phyloP scores from a whole-genome alignment of 225 moss, liverwort and hornwort genomes.

The Antitrichia curtipendula region DNA sequence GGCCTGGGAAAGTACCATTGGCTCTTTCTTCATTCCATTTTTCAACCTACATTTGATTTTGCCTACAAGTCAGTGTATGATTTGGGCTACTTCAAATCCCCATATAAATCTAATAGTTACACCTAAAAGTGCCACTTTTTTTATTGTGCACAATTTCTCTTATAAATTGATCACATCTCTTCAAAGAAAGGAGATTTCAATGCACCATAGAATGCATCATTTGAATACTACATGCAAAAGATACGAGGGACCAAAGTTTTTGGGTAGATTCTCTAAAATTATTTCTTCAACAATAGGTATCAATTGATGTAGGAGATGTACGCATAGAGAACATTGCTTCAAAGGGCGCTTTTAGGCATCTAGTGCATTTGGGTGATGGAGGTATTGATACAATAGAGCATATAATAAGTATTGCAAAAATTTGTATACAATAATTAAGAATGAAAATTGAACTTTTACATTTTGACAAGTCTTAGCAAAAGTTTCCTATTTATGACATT shows the following conservation, averaged over 20 bases:
- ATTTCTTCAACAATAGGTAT: background rate
- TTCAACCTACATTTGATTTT: constrained; percentile 25
- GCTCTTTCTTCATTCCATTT: constrained; percentile 91
- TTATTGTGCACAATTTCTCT: rapidly evolving
- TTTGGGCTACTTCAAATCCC: background rate
- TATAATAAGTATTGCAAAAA: no score
- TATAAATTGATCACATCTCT: background rate
- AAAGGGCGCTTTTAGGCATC: background rate
- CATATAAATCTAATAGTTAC: no score
- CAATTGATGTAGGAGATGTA: background rate
- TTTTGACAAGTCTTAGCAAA: no score
- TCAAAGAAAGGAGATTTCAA: background rate
- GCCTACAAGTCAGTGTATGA: background rate
- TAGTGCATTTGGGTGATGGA: rapidly evolving
- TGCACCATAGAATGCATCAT: background rate
- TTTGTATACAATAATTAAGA: background rate
- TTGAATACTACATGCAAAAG: rapidly evolving
- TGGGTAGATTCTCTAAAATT: background rate
- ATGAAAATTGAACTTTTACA: no score
- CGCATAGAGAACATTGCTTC: background rate
- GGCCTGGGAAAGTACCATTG: constrained; percentile 63
- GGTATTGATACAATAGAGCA: background rate
- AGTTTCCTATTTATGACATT: rapidly evolving
- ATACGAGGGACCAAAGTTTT: rapidly evolving
- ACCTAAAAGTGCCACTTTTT: background rate